A percentile compares a stretch with the other conserved stretches of the same genome.
Evolutionary conservation across 2,329 filamentous ascomycete genomes (phyloP).

Genomic region (Gremmenia infestans): DNA sequence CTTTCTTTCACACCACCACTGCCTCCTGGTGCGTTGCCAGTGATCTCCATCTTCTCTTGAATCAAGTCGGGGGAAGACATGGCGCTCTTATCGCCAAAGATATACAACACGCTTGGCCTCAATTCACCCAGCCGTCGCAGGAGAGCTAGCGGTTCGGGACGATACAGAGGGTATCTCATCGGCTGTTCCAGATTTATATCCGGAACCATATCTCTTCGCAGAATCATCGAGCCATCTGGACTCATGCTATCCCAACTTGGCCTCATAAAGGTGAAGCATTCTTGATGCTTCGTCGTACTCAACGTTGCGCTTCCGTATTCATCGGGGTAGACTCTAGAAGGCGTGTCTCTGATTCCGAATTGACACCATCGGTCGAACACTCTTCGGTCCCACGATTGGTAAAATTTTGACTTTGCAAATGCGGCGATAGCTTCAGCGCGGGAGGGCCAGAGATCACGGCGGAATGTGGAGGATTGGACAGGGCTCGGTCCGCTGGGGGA

Average conservation of each 20-base stretch:
- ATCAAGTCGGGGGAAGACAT: conserved; percentile 48
- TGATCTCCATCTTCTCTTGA: conserved; percentile 56
- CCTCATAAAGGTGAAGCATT: conserved; percentile 73
- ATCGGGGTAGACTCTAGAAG: conserved; percentile 55
- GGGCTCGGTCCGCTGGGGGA: conserved; percentile 34
- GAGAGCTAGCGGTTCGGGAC: conserved; percentile 55
- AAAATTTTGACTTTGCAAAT: conserved; percentile 70
- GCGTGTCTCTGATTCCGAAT: conserved; percentile 70
- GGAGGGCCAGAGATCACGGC: conserved; percentile 80
- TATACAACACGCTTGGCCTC: conserved; percentile 61
- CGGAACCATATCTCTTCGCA: conserved; percentile 44
- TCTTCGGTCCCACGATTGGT: conserved; percentile 74
- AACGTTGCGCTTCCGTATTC: conserved; percentile 56
- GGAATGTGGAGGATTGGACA: conserved; percentile 59
- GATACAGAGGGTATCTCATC: conserved; percentile 53
- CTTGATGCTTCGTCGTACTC: conserved; percentile 80
- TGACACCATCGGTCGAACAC: conserved; percentile 70
- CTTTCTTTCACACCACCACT: conserved; percentile 61
- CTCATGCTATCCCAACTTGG: conserved; percentile 44
- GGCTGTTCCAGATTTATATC: conserved; percentile 22
- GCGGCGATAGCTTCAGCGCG: conserved; percentile 60
- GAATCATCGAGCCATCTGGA: conserved; percentile 32
- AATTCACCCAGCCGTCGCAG: conserved; percentile 54
- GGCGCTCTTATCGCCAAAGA: conserved; percentile 59
- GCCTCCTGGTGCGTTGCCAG: conserved; percentile 62